phyloP scores from a whole-genome alignment of 2,329 filamentous ascomycete genomes.

The Thermothelomyces thermophilus region DNA sequence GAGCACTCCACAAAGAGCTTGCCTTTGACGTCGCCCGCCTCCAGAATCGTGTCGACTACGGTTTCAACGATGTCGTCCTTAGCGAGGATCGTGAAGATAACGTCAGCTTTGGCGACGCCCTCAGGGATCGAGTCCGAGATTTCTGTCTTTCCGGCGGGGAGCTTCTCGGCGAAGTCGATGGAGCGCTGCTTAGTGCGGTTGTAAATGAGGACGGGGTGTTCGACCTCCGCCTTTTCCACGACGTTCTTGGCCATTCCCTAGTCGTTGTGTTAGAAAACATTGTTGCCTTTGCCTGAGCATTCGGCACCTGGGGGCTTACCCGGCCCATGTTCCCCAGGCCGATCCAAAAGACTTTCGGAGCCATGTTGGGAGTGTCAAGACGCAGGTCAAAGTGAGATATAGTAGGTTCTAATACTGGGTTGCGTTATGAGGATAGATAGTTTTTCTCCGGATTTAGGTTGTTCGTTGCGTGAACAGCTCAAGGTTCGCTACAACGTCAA shows the following conservation, averaged over 20 bases:
- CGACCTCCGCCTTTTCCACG: conserved; percentile 65
- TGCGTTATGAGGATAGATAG: background rate
- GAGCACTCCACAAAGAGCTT: conserved; percentile 86
- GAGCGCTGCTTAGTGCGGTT: conserved; percentile 69
- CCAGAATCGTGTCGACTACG: conserved; percentile 52
- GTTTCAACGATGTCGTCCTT: conserved; percentile 68
- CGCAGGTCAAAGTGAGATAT: background rate
- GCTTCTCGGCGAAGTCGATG: conserved; percentile 53
- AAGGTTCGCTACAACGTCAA: background rate
- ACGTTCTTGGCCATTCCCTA: conserved; percentile 83
- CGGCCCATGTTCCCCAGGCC: conserved; percentile 85
- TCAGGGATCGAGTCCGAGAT: conserved; percentile 59
- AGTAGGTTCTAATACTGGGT: background rate
- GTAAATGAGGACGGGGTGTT: conserved; percentile 67
- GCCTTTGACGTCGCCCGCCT: conserved; percentile 46
- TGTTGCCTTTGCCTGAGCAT: background rate
- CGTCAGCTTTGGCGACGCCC: conserved; percentile 60
- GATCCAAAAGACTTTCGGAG: conserved; percentile 64
- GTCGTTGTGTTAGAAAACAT: conserved; percentile 1
- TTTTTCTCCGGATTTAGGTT: background rate
- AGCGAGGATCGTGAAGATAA: conserved; percentile 76
- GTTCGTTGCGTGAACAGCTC: background rate
- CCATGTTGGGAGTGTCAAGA: conserved; percentile 34
- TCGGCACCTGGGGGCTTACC: conserved; percentile 39
- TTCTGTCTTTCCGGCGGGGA: conserved; percentile 56